Evolutionary conservation across 805 yeast species (phyloP).

Genomic region (Sugiyamaella marilandica): DNA sequence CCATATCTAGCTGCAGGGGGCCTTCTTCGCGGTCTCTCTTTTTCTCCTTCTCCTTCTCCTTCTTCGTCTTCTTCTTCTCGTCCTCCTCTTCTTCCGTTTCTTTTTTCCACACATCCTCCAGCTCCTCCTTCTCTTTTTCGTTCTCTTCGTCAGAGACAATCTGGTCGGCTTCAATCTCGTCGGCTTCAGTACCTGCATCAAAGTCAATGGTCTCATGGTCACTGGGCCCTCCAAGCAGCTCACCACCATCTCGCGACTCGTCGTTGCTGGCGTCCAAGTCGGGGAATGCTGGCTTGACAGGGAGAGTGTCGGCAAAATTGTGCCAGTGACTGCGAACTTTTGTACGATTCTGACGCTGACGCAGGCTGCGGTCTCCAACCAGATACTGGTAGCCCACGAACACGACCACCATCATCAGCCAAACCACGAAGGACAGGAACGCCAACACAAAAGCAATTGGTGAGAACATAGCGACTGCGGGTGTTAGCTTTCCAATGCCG

Average conservation of each 20-base stretch:
- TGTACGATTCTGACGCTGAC: neutral
- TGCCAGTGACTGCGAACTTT: neutral
- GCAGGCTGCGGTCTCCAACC: neutral
- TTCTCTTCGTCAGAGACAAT: no score
- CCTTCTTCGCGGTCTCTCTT: neutral
- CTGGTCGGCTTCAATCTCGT: no score
- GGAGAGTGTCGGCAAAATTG: neutral
- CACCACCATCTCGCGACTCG: no score
- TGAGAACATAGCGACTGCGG: neutral
- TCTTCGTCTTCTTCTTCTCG: no score
- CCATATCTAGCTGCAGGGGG: neutral
- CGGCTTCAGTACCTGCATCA: no score
- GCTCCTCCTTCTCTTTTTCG: no score
- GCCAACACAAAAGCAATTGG: neutral
- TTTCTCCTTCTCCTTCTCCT: no score
- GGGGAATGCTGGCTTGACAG: neutral
- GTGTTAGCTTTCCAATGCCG: neutral
- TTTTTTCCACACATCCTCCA: no score
- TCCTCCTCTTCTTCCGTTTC: no score
- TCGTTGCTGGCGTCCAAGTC: no score
- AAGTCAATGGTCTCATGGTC: no score
- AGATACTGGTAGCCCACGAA: neutral
- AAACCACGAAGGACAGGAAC: neutral
- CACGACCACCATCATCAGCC: neutral
- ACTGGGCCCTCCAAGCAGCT: no score